Percentiles rank a stretch among this genome's conserved stretches.
phyloP scores from a whole-genome alignment of 192 early-diverging fungal genomes.

The Haplosporangium gracile region DNA sequence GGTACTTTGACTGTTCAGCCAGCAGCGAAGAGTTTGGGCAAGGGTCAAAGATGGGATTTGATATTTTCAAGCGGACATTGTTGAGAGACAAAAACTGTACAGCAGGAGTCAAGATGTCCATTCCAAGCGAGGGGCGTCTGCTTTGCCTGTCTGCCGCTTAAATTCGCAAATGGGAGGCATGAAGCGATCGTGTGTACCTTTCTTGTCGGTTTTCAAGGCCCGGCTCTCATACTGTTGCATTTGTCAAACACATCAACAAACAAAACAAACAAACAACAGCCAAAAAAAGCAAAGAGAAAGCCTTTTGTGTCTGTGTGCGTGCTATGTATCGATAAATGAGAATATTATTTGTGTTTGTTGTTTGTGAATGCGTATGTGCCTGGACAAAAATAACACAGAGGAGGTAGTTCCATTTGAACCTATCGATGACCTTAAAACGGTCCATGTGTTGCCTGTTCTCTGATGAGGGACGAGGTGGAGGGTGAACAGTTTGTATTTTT shows the following conservation, averaged over 20 bases:
- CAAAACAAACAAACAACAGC: background rate
- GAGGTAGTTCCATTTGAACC: background rate
- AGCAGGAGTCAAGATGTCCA: background rate
- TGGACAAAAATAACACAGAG: constrained; percentile 8
- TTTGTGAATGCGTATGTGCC: background rate
- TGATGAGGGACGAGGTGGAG: background rate
- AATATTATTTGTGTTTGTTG: too few species aligned
- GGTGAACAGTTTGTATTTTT: background rate
- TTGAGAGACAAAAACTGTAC: background rate
- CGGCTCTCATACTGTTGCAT: background rate
- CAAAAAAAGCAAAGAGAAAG: background rate
- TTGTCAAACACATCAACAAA: background rate
- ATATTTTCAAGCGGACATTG: background rate
- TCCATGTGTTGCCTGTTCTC: background rate
- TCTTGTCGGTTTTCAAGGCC: background rate
- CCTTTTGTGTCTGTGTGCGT: background rate
- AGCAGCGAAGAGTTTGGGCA: background rate
- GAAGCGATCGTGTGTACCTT: background rate
- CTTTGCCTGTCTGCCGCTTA: background rate
- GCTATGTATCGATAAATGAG: background rate
- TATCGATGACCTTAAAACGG: background rate
- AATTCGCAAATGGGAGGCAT: background rate
- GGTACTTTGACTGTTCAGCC: background rate
- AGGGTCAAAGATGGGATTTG: background rate
- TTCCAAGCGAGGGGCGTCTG: background rate